Conservation (phyloP, 2,329 filamentous ascomycete genomes). For the Cordyceps militaris region DNA sequence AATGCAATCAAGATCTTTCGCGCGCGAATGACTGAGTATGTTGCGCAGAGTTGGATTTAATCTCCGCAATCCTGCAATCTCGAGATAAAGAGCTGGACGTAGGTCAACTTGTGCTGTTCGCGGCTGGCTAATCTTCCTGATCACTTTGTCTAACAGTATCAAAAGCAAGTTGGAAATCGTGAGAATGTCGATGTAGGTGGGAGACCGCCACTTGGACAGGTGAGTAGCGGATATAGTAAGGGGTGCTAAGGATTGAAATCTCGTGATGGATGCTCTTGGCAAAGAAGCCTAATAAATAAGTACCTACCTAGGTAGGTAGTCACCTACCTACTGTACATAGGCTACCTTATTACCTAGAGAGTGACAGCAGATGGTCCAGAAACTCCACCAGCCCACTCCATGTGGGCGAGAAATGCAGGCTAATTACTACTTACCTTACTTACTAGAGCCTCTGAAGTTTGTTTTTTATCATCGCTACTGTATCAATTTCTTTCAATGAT, state of each 20-base stretch:
- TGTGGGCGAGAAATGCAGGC: too few relatives aligned
- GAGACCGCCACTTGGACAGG: not conserved
- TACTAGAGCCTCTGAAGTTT: too few relatives aligned
- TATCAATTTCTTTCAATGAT: too few relatives aligned
- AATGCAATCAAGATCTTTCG: too few relatives aligned
- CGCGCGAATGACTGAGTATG: not conserved
- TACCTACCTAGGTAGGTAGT: too few relatives aligned
- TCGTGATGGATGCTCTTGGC: not conserved
- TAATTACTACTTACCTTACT: too few relatives aligned
- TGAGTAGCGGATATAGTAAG: not conserved
- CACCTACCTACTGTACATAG: too few relatives aligned
- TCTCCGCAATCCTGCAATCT: too few relatives aligned
- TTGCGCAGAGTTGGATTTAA: too few relatives aligned
- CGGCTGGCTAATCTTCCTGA: not conserved
- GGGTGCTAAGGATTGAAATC: not conserved
- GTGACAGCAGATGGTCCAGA: not conserved
- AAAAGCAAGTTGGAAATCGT: not conserved
- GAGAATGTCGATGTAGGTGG: not conserved
- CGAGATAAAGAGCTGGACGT: not conserved
- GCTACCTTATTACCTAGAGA: too few relatives aligned
- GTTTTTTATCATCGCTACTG: too few relatives aligned
- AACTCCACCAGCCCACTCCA: not conserved
- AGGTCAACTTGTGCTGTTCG: not conserved
- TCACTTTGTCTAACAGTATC: not conserved
- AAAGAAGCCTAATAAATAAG: not conserved